Percentiles rank a stretch among this genome's conserved stretches.
Conservation (phyloP, 1,284 basidiomycete species). For the Agaricales sp. region DNA sequence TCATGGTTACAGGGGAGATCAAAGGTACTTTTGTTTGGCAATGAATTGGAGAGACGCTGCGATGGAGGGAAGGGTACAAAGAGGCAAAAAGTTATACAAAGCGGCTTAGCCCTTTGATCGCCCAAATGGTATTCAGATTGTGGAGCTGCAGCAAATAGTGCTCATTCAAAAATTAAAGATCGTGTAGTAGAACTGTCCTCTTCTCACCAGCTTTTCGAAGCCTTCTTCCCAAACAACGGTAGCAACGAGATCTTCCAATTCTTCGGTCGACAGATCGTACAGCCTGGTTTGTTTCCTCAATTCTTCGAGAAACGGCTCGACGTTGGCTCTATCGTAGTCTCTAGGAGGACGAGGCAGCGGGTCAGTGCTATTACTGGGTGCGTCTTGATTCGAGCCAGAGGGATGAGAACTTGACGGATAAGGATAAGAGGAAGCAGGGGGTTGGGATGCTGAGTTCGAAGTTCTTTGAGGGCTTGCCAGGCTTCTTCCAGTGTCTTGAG, state of each 20-base stretch:
- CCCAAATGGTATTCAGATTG: slow-evolving; percentile 25
- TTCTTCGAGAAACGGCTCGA: slow-evolving; percentile 21
- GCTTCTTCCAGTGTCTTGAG: neutral
- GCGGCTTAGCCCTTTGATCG: slow-evolving; percentile 28
- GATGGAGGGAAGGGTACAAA: no score
- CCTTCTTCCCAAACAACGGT: slow-evolving; percentile 48
- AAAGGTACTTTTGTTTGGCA: no score
- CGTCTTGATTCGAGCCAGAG: no score
- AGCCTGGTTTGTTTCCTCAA: slow-evolving; percentile 30
- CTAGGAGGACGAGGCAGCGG: slow-evolving; percentile 4
- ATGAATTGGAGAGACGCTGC: no score
- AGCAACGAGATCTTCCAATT: slow-evolving; percentile 37
- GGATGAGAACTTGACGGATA: slow-evolving; percentile 15
- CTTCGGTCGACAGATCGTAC: slow-evolving; percentile 33
- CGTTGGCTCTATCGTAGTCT: slow-evolving; percentile 7
- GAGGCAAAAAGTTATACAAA: no score
- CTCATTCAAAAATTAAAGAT: slow-evolving; percentile 10
- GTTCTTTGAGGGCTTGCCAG: no score
- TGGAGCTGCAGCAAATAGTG: slow-evolving; percentile 25
- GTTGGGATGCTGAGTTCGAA: slow-evolving; percentile 18
- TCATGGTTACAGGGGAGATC: no score
- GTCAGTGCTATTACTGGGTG: slow-evolving; percentile 12
- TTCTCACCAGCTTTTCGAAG: slow-evolving; percentile 37
- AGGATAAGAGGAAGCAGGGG: slow-evolving; percentile 21
- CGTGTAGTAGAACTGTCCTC: slow-evolving; percentile 5